phyloP scores from a whole-genome alignment of 192 early-diverging fungal species.

The Backusella parvicylindrica region DNA sequence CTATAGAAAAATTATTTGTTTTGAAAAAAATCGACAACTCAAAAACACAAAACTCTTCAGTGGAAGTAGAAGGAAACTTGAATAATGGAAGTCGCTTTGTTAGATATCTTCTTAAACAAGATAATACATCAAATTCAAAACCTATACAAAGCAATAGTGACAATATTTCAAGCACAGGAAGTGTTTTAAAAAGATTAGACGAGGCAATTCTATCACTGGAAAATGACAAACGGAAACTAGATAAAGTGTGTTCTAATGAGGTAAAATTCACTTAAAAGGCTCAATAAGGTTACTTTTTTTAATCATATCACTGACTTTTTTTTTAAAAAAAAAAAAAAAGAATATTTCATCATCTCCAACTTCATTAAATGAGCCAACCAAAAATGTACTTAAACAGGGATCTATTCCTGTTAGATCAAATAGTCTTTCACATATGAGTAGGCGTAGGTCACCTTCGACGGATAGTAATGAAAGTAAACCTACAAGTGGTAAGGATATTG shows the following conservation, averaged over 20 bases:
- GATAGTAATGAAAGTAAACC: not conserved
- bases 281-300: not conserved
- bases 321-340: too few relatives aligned
- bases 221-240: constrained; percentile 3
- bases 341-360: not conserved
- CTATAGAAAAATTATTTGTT: constrained; percentile 24
- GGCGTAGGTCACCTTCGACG: not conserved
- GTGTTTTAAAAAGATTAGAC: constrained; percentile 16
- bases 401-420: constrained; percentile 2
- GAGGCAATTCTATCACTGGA: constrained; percentile 14
- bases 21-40: not conserved
- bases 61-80: not conserved
- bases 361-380: not conserved
- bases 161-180: constrained; percentile 3
- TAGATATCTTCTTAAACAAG: constrained; percentile 3
- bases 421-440: not conserved
- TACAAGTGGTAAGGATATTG: not conserved
- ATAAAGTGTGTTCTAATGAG: not conserved
- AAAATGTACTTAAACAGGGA: not conserved
- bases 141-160: not conserved
- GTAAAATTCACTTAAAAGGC: not conserved
- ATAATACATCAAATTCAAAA: not conserved
- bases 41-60: not conserved
- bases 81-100: not conserved
- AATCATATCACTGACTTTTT: not conserved